A percentile compares a stretch with the other conserved stretches of the same genome.
Evolutionary conservation across 108 stramenopile genomes (phyloP).

Genomic region (Nitzschia sp.): DNA sequence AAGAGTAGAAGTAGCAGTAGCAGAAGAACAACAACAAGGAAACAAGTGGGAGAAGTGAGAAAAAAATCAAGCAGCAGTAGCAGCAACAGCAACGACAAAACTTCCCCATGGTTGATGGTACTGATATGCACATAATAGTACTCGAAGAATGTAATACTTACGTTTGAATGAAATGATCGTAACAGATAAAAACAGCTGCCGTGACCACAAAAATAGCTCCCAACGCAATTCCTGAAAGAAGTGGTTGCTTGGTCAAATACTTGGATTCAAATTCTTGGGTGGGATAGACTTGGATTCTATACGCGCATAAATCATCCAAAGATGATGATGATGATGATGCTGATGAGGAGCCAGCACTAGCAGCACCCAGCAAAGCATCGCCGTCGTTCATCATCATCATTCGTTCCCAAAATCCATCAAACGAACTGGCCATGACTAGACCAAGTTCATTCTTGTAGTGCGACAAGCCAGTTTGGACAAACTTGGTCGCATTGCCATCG

Average conservation of each 20-base stretch:
- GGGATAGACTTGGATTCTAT: slow-evolving; percentile 10
- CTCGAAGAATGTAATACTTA: slow-evolving; percentile 7
- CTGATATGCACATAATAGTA: neutral
- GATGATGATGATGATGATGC: too few relatives aligned
- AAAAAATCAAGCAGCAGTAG: too few relatives aligned
- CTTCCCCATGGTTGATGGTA: neutral
- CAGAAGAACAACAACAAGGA: too few relatives aligned
- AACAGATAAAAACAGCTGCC: slow-evolving; percentile 6
- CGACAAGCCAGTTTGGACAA: too few relatives aligned
- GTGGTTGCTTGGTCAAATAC: neutral
- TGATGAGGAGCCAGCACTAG: too few relatives aligned
- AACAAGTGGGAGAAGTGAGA: too few relatives aligned
- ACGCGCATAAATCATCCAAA: neutral
- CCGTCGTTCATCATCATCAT: neutral
- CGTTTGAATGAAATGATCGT: slow-evolving; percentile 11
- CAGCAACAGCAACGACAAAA: too few relatives aligned
- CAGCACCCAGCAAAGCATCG: too few relatives aligned
- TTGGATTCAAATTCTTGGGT: slow-evolving; percentile 10
- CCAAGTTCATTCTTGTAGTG: slow-evolving; percentile 2
- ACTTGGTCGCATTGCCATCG: too few relatives aligned
- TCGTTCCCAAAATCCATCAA: neutral
- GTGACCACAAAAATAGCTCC: slow-evolving; percentile 6
- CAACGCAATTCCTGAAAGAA: neutral
- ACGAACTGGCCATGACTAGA: neutral
- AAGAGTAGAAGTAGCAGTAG: too few relatives aligned